These are phyloP conservation scores for Boechera retrofracta DNA, from an alignment of 345 rosid species.

Conservation along the genomic window DNA sequence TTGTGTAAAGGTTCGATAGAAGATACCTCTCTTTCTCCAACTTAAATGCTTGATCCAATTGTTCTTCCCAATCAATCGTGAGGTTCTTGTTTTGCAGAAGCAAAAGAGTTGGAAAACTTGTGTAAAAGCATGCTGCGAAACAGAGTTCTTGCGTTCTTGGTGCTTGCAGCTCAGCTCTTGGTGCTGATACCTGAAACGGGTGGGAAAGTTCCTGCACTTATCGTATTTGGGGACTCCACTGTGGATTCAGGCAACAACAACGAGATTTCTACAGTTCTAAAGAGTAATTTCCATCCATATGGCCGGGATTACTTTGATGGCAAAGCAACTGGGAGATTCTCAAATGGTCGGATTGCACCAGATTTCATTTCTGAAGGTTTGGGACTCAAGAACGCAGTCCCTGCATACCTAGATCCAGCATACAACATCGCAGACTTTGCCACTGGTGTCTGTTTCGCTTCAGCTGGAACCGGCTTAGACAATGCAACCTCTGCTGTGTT, in stretches of 20 bases:
- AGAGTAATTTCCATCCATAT: slow-evolving; percentile 79
- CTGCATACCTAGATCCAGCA: slow-evolving; percentile 79
- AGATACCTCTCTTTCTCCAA: slow-evolving; percentile 34
- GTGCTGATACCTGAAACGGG: slow-evolving; percentile 40
- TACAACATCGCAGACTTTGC: slow-evolving; percentile 68
- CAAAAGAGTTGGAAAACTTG: slow-evolving; percentile 22
- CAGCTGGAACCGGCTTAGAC: slow-evolving; percentile 91
- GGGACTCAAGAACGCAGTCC: slow-evolving; percentile 66
- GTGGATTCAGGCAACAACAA: slow-evolving; percentile 92
- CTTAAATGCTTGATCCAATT: neutral
- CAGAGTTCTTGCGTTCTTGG: slow-evolving; percentile 33
- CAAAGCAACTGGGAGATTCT: slow-evolving; percentile 75
- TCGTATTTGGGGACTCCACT: slow-evolving; percentile 80
- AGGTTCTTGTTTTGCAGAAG: slow-evolving; percentile 30
- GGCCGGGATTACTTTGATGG: slow-evolving; percentile 74
- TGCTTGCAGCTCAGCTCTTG: slow-evolving; percentile 44
- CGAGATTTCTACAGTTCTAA: slow-evolving; percentile 60
- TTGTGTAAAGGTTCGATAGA: neutral
- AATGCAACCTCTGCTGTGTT: slow-evolving; percentile 72
- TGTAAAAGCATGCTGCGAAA: slow-evolving; percentile 47
- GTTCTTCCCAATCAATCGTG: neutral
- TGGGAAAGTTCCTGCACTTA: slow-evolving; percentile 63
- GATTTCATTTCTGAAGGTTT: slow-evolving; percentile 83
- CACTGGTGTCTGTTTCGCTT: slow-evolving; percentile 88
- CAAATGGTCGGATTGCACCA: slow-evolving; percentile 71